Percentiles rank a stretch among this genome's conserved stretches.
Evolutionary conservation across 257 asterid genomes (phyloP).

Genomic region (Jasminum sambac): DNA sequence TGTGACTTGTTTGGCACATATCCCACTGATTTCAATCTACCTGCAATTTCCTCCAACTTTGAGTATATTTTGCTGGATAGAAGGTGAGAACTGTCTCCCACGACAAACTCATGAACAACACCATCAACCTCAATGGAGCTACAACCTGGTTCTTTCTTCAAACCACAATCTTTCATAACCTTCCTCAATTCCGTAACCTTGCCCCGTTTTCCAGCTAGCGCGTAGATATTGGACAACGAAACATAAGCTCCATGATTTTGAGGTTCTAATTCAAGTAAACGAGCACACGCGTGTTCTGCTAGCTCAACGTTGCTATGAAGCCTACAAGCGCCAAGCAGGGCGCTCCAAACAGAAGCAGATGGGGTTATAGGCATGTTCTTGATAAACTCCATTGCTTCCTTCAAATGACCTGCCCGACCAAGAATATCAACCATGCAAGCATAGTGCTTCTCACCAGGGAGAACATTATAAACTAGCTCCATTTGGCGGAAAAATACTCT

Average conservation of each 20-base stretch:
- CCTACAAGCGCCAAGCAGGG: constrained; percentile 74
- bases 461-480: constrained; percentile 47
- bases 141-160: constrained; percentile 84
- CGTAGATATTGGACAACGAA: constrained; percentile 62
- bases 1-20: constrained; percentile 54
- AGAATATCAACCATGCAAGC: constrained; percentile 82
- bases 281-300: constrained; percentile 55
- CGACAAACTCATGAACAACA: constrained; percentile 63
- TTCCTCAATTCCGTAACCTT: constrained; percentile 60
- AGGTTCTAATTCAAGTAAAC: constrained; percentile 67
- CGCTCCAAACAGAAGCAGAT: constrained; percentile 68
- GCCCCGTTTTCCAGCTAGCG: constrained; percentile 64
- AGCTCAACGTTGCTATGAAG: constrained; percentile 55
- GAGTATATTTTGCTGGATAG: constrained; percentile 48
- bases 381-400: constrained; percentile 56
- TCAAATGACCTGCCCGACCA: constrained; percentile 75
- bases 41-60: constrained; percentile 63
- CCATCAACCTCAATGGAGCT: constrained; percentile 74
- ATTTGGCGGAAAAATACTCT: constrained; percentile 46
- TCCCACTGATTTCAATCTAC: constrained; percentile 42
- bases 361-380: constrained; percentile 57
- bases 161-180: constrained; percentile 58
- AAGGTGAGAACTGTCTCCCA: constrained; percentile 59
- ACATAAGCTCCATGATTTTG: constrained; percentile 68
- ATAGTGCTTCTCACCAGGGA: constrained; percentile 60